Evolutionary conservation across 2,329 filamentous ascomycete genomes (phyloP).

Genomic region (Amauroascus niger): DNA sequence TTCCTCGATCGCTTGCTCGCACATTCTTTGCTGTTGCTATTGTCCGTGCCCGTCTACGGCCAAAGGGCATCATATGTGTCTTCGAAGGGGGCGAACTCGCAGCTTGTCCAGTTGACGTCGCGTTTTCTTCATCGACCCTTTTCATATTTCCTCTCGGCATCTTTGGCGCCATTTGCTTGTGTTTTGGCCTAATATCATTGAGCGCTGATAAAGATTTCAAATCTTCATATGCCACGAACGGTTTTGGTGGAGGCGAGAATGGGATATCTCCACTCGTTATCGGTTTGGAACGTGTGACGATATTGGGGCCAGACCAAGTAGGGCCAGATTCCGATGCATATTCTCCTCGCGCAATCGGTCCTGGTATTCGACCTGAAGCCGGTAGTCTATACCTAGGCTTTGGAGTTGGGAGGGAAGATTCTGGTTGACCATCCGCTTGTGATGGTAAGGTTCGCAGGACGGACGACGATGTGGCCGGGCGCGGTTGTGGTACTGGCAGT

Average conservation of each 20-base stretch:
- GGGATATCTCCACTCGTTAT: background rate
- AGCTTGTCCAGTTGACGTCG: background rate
- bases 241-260: conserved; percentile 4
- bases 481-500: conserved; percentile 4
- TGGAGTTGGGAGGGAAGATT: background rate
- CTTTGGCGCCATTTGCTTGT: background rate
- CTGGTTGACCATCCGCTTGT: background rate
- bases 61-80: background rate
- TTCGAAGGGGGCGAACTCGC: background rate
- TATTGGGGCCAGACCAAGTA: background rate
- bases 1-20: background rate
- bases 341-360: background rate
- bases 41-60: background rate
- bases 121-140: background rate
- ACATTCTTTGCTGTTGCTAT: background rate
- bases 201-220: conserved; percentile 8
- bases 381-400: conserved; percentile 6
- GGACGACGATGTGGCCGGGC: conserved; percentile 1
- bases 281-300: background rate
- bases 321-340: background rate
- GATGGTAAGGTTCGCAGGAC: background rate
- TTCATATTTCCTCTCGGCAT: background rate
- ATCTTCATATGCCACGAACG: conserved; percentile 14
- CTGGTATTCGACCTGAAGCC: conserved; percentile 5
- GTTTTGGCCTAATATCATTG: background rate